Evolutionary conservation across 495 filamentous ascomycete species (phyloP).

Genomic region (Mycothermus thermophilus): DNA sequence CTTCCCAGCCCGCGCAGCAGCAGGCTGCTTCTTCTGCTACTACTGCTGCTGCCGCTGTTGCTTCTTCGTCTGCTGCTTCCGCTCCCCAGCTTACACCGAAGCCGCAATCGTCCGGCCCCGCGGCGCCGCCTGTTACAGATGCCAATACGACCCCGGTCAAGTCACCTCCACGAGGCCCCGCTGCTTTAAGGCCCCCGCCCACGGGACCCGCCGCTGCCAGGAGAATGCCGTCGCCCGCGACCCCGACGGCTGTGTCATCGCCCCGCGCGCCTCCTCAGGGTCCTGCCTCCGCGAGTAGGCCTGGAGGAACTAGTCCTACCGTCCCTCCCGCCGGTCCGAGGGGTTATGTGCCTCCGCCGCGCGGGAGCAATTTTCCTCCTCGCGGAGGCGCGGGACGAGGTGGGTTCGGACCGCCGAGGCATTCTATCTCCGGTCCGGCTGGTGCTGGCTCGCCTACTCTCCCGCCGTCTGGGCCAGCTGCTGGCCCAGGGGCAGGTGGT

Average conservation of each 20-base stretch:
- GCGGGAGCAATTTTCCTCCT: constrained; percentile 21
- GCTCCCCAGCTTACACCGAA: constrained; percentile 2
- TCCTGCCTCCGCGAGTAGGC: constrained; percentile 18
- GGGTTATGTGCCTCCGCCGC: constrained; percentile 27
- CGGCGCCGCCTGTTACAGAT: constrained; percentile 15
- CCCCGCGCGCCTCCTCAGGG: constrained; percentile 18
- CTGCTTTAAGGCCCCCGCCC: constrained; percentile 32
- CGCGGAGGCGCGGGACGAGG: constrained; percentile 32
- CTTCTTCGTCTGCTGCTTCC: neutral
- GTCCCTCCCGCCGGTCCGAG: constrained; percentile 34
- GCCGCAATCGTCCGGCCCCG: too few relatives aligned
- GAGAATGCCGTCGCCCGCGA: constrained; percentile 20
- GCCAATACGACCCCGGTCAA: constrained; percentile 11
- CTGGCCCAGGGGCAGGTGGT: constrained; percentile 13
- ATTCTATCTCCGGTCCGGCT: constrained; percentile 8
- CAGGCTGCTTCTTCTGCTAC: neutral
- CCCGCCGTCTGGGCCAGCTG: constrained; percentile 18
- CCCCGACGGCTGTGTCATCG: constrained; percentile 17
- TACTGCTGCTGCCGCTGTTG: too few relatives aligned
- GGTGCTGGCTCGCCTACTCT: constrained; percentile 18
- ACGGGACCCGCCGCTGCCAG: constrained; percentile 32
- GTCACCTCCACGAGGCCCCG: constrained; percentile 35
- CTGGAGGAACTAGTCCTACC: constrained; percentile 23
- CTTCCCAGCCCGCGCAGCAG: constrained; percentile 9
- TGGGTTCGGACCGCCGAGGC: constrained; percentile 22